Evolutionary conservation across 176 grass and related monocot species (phyloP), one percentile per base, ranked within the genome.

Genomic region (Eleusine indica): DNA sequence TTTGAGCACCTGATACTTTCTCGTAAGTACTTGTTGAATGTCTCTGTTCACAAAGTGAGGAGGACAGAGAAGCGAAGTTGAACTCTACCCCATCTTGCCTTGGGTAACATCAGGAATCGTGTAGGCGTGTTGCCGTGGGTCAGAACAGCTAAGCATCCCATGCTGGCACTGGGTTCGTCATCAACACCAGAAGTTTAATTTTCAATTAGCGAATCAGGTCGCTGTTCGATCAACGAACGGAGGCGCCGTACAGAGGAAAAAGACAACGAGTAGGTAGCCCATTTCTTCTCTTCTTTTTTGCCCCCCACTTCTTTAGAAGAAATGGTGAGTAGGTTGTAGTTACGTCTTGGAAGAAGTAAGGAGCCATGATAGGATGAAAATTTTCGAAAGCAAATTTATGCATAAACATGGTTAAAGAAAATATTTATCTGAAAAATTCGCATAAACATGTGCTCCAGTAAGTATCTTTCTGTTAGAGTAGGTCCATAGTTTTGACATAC

Each of bases 321-420:
- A 60, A 22, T 30, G 47, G 18, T 30, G 71, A 14, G 25, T 54
- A 77, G 79, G 86, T 69, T 61, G 70, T 71, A n/a, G 66, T 25
- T 82, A 70, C 30, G n/a, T 65, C 7, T 83, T 65, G 43, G 7
- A 87, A 82, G 7, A 87, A 82, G 49, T 28, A 76, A 77, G 43
- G 29, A 14, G n/a, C 35, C 10, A 77, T 77, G 73, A 82, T 71
- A 83, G 15, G 66, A 54, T 21, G 43, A 43, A 9, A 43, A 5
- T 7, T 22, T 44, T 2, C 29, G 29, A 82, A 78, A 76, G 53
- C n/a, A 70, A 80, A 70, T 84, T 18, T 85, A 62, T 39, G 6
- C 7, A 75, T 76, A 75, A 80, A 51, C 64, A 41, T 79, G 51
- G 29, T n/a, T 67, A 8, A 10, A 77, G 32, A 37, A 9, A 77